phyloP scores from a whole-genome alignment of 2,329 filamentous ascomycete genomes.

The Talaromyces funiculosus region DNA sequence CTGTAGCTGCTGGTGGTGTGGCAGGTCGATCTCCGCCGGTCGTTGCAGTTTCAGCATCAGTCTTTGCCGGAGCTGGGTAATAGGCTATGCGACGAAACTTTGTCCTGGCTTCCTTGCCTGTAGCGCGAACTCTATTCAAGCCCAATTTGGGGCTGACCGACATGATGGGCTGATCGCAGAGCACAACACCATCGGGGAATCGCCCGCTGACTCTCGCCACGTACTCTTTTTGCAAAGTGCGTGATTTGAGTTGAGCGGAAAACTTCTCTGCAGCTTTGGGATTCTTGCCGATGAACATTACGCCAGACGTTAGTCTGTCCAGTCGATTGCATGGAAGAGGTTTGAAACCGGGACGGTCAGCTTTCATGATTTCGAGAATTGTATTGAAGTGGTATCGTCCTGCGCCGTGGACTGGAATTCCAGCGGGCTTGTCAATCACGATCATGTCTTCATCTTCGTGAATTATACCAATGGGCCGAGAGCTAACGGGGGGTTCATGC shows the following conservation, averaged over 20 bases:
- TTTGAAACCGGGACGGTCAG: conserved; percentile 59
- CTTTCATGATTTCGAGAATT: conserved; percentile 85
- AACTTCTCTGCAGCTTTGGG: conserved; percentile 71
- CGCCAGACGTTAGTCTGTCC: conserved; percentile 85
- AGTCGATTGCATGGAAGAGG: conserved; percentile 82
- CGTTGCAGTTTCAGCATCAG: conserved; percentile 19
- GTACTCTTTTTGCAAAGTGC: conserved; percentile 92
- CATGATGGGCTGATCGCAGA: conserved; percentile 90
- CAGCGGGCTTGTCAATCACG: conserved; percentile 94
- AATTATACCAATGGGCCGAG: conserved; percentile 70
- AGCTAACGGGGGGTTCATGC: conserved; percentile 89
- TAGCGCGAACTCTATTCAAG: conserved; percentile 87
- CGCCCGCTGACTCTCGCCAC: conserved; percentile 83
- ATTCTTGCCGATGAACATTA: conserved; percentile 97
- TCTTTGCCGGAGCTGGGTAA: conserved; percentile 58
- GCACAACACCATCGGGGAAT: conserved; percentile 84
- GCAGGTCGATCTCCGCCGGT: conserved; percentile 21
- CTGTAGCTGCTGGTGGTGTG: conserved; percentile 29
- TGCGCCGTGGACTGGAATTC: conserved; percentile 90
- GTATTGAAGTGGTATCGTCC: conserved; percentile 96
- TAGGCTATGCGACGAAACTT: conserved; percentile 92
- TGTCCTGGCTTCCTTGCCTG: conserved; percentile 81
- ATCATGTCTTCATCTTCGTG: conserved; percentile 91
- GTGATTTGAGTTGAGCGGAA: conserved; percentile 66
- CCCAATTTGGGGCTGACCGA: conserved; percentile 93